phyloP scores from a whole-genome alignment of 2,329 filamentous ascomycete genomes.

The Tolypocladium amazonense region DNA sequence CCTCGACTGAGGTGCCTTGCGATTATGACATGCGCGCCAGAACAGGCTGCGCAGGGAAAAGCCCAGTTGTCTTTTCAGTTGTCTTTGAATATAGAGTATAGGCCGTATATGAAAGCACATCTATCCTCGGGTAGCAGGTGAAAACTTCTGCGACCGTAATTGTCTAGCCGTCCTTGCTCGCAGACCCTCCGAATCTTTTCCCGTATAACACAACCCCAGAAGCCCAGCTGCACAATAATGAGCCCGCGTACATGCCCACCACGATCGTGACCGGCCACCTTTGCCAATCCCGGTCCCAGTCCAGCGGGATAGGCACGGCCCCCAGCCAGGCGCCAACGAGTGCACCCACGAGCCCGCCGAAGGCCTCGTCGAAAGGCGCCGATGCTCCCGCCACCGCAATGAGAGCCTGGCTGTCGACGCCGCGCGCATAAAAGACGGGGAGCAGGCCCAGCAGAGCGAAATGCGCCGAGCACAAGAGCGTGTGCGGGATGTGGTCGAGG shows the following conservation, averaged over 20 bases:
- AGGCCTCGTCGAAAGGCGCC: slow-evolving; percentile 71
- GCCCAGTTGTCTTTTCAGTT: no score
- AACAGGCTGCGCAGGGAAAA: not conserved
- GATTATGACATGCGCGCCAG: not conserved
- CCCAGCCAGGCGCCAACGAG: slow-evolving; percentile 82
- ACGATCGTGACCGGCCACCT: slow-evolving; percentile 92
- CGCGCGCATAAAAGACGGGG: slow-evolving; percentile 77
- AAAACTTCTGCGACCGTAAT: not conserved
- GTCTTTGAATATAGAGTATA: not conserved
- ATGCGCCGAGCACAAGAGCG: slow-evolving; percentile 70
- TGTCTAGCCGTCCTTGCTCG: slow-evolving; percentile 16
- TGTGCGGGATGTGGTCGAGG: slow-evolving; percentile 69
- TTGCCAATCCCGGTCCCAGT: slow-evolving; percentile 99
- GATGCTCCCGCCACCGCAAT: slow-evolving; percentile 54
- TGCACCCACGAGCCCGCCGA: slow-evolving; percentile 70
- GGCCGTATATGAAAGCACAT: not conserved
- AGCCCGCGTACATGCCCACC: slow-evolving; percentile 71
- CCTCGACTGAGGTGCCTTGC: not conserved
- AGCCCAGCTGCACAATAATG: slow-evolving; percentile 55
- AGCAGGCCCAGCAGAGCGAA: slow-evolving; percentile 69
- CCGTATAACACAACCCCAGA: slow-evolving; percentile 42
- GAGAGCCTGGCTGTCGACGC: slow-evolving; percentile 65
- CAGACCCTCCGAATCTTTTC: slow-evolving; percentile 23
- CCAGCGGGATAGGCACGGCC: slow-evolving; percentile 87
- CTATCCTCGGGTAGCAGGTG: not conserved